Conservation (phyloP, 2,329 filamentous ascomycete species). For the Alternaria sp. region DNA sequence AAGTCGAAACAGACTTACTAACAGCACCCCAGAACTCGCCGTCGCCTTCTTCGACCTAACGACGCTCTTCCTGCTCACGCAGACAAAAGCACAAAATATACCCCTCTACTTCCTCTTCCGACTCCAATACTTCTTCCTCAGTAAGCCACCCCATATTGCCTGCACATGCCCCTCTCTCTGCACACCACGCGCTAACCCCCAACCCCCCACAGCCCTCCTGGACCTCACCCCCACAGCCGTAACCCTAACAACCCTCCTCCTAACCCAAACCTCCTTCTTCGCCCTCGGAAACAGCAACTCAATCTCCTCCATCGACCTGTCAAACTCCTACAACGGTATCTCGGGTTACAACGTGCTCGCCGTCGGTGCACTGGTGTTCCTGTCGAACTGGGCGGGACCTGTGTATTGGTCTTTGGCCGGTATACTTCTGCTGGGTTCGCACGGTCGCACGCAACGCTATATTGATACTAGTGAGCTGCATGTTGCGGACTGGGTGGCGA, state of each 20-base stretch:
- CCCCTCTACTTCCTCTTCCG: constrained; percentile 82
- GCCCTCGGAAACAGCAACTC: constrained; percentile 90
- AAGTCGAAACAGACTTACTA: background rate
- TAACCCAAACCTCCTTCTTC: constrained; percentile 87
- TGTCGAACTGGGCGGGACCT: constrained; percentile 89
- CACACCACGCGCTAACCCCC: background rate
- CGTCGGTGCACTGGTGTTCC: constrained; percentile 83
- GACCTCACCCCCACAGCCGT: constrained; percentile 61
- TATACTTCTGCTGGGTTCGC: constrained; percentile 57
- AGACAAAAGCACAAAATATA: constrained; percentile 83
- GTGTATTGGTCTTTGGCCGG: constrained; percentile 82
- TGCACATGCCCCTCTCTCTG: constrained; percentile 40
- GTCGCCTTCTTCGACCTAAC: constrained; percentile 66
- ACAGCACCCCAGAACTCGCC: constrained; percentile 50
- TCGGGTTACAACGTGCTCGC: constrained; percentile 77
- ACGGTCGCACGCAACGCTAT: constrained; percentile 24
- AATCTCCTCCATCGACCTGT: constrained; percentile 93
- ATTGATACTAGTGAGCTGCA: constrained; percentile 24
- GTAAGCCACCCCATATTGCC: constrained; percentile 23
- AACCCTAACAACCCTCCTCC: constrained; percentile 73
- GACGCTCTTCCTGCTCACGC: constrained; percentile 81
- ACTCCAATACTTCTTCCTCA: constrained; percentile 62
- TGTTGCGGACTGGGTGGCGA: constrained; percentile 37
- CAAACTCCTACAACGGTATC: constrained; percentile 93
- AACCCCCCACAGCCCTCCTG: constrained; percentile 42